These are phyloP conservation scores for Knoxdaviesia proteae DNA, from an alignment of 2,329 filamentous ascomycete species.

Conservation along the genomic window DNA sequence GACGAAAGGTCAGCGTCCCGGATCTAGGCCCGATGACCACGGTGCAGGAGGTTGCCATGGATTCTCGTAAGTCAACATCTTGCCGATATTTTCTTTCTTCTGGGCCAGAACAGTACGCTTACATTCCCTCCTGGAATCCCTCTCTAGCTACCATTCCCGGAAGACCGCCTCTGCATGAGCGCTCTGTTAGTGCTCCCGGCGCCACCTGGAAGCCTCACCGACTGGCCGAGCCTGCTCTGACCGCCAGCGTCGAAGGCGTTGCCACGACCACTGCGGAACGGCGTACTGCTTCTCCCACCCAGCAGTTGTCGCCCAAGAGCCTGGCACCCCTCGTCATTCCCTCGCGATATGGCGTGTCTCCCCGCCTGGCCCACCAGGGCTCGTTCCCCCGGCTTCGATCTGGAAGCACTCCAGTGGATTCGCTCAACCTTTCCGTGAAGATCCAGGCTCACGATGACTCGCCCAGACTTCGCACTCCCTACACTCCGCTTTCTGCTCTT, in stretches of 20 bases:
- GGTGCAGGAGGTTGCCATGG: conserved; percentile 45
- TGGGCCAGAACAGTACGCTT: background rate
- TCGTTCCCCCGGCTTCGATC: conserved; percentile 25
- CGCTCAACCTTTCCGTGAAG: conserved; percentile 17
- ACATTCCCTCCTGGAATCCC: conserved; percentile 1
- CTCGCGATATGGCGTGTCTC: conserved; percentile 11
- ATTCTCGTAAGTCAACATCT: conserved; percentile 38
- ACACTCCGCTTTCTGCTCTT: conserved; percentile 22
- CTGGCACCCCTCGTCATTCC: conserved; percentile 39
- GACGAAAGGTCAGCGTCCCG: conserved; percentile 42
- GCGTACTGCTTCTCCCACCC: background rate
- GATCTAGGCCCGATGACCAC: conserved; percentile 49
- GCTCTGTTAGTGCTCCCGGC: conserved; percentile 40
- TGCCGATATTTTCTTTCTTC: background rate
- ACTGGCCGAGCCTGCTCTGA: background rate
- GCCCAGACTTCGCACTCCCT: conserved; percentile 21
- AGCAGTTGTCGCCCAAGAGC: conserved; percentile 28
- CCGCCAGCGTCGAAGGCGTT: no score
- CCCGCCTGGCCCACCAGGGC: conserved; percentile 15
- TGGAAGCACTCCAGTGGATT: conserved; percentile 21
- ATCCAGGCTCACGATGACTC: conserved; percentile 19
- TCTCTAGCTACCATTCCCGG: conserved; percentile 43
- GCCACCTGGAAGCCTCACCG: conserved; percentile 23
- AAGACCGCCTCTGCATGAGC: conserved; percentile 40
- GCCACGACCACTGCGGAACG: no score